A percentile compares a stretch with the other conserved stretches of the same genome.
phyloP scores from a whole-genome alignment of 192 early-diverging fungal species.

The Jimgerdemannia lactiflua region DNA sequence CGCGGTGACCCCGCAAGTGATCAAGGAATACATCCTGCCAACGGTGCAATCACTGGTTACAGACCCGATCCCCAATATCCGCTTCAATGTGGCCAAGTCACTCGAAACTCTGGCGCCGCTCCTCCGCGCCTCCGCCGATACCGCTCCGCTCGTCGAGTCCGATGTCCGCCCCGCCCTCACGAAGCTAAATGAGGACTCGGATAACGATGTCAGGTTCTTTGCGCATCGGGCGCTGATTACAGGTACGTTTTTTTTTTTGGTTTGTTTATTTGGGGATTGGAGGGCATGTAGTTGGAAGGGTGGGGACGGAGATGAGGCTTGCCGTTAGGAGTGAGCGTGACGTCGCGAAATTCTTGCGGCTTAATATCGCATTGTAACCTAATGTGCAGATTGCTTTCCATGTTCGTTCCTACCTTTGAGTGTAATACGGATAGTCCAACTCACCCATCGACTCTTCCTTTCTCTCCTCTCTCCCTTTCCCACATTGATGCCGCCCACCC shows the following conservation, averaged over 20 bases:
- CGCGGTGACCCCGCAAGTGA: slow-evolving; percentile 81
- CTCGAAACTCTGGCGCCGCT: slow-evolving; percentile 82
- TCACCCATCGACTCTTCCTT: neutral
- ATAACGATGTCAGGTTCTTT: slow-evolving; percentile 94
- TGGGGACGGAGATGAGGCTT: neutral
- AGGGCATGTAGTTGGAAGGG: too few species aligned
- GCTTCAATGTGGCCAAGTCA: slow-evolving; percentile 98
- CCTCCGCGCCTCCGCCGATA: slow-evolving; percentile 63
- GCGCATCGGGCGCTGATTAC: slow-evolving; percentile 69
- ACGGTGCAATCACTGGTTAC: slow-evolving; percentile 77
- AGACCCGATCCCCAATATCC: slow-evolving; percentile 99
- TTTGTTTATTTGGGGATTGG: neutral
- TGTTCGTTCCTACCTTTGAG: neutral
- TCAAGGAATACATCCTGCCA: slow-evolving; percentile 88
- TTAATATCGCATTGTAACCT: too few species aligned
- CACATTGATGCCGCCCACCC: neutral
- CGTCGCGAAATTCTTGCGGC: too few species aligned
- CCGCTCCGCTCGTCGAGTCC: slow-evolving; percentile 56
- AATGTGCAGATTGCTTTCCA: too few species aligned
- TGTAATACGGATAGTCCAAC: neutral
- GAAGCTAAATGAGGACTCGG: slow-evolving; percentile 85
- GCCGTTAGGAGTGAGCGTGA: neutral
- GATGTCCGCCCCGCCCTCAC: slow-evolving; percentile 79
- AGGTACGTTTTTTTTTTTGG: slow-evolving; percentile 21
- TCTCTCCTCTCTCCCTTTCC: neutral